These are phyloP conservation scores for Rhodomyrtus tomentosa DNA, from an alignment of 345 rosid genomes.

Conservation along the genomic window DNA sequence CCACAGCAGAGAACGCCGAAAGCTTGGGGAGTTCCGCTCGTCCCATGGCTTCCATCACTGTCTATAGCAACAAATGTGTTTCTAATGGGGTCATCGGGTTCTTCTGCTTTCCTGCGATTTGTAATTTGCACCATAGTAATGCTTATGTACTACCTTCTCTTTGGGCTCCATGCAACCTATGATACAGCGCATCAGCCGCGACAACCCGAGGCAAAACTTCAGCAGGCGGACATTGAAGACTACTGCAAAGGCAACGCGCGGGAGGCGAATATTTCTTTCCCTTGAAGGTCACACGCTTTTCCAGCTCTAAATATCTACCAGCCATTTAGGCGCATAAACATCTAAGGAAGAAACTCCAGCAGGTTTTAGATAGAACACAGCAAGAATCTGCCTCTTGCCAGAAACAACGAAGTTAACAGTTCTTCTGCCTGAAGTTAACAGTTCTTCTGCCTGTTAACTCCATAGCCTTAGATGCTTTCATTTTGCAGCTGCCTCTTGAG, in stretches of 20 bases:
- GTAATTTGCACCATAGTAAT: conserved; percentile 39
- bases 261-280: neutral
- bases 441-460: neutral
- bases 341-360: neutral
- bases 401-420: neutral
- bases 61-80: conserved; percentile 49
- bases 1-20: conserved; percentile 51
- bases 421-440: neutral
- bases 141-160: conserved; percentile 39
- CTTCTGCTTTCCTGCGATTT: conserved; percentile 33
- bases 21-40: conserved; percentile 61
- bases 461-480: neutral
- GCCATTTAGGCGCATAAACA: neutral
- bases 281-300: neutral
- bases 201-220: neutral
- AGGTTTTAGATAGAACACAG: neutral
- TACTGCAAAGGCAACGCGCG: neutral
- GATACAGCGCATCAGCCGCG: conserved; percentile 41
- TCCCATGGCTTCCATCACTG: conserved; percentile 59
- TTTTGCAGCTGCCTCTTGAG: neutral
- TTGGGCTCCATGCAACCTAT: conserved; percentile 55
- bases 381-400: neutral
- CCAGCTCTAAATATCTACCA: neutral
- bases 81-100: conserved; percentile 42
- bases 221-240: conserved; percentile 5